Percentiles rank a stretch among this genome's conserved stretches.
These are phyloP conservation scores for Aspergillus brunneoviolaceus DNA, from an alignment of 2,329 filamentous ascomycete genomes.

Conservation along the genomic window DNA sequence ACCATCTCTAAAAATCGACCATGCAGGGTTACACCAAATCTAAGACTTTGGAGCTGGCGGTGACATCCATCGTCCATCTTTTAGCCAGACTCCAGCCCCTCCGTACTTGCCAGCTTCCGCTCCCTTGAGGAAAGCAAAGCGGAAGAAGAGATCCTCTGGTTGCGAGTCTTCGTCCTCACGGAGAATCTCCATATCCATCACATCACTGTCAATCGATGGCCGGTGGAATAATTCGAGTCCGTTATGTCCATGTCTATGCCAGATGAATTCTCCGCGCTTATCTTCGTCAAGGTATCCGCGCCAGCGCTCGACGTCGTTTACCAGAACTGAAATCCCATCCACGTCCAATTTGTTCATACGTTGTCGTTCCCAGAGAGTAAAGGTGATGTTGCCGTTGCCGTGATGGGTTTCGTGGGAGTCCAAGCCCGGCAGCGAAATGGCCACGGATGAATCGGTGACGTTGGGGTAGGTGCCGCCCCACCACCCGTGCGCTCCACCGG, in stretches of 20 bases:
- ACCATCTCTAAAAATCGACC: not conserved
- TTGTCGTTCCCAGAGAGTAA: conserved; percentile 43
- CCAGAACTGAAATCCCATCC: conserved; percentile 60
- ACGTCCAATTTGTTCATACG: conserved; percentile 42
- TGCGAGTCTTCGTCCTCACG: conserved; percentile 28
- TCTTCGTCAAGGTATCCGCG: conserved; percentile 56
- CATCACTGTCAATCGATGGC: conserved; percentile 26
- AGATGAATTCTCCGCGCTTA: conserved; percentile 50
- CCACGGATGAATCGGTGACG: conserved; percentile 50
- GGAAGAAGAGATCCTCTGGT: conserved; percentile 47
- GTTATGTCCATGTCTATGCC: conserved; percentile 45
- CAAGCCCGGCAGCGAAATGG: conserved; percentile 45
- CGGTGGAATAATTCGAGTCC: conserved; percentile 37
- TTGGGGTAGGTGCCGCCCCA: conserved; percentile 51
- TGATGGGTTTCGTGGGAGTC: conserved; percentile 29
- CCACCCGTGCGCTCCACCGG: conserved; percentile 44
- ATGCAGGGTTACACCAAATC: conserved; percentile 1
- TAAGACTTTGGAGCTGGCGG: conserved; percentile 28
- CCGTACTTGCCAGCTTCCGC: conserved; percentile 42
- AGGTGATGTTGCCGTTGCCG: conserved; percentile 49
- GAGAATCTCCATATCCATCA: conserved; percentile 10
- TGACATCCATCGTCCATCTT: conserved; percentile 37
- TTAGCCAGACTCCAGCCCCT: conserved; percentile 41
- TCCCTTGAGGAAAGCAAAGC: conserved; percentile 48
- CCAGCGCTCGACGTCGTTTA: conserved; percentile 65